Percentiles rank a stretch among this genome's conserved stretches.
Conservation (phyloP, 2,329 filamentous ascomycete genomes). For the Teratosphaeria epicoccoides region DNA sequence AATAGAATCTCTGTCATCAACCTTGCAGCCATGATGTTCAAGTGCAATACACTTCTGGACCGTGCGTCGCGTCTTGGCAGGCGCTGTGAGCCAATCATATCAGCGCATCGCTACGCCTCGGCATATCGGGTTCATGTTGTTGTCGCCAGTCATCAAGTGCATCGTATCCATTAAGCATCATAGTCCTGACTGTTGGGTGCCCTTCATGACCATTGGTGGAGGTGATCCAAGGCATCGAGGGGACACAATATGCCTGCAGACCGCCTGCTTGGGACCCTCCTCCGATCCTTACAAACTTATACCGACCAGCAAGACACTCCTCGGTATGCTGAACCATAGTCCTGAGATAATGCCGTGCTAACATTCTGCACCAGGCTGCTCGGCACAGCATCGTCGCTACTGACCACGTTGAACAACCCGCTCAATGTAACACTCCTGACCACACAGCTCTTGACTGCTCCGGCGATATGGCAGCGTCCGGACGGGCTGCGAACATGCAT, state of each 20-base stretch:
- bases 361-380: constrained; percentile 34
- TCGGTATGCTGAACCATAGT: constrained; percentile 34
- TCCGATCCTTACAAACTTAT: constrained; percentile 52
- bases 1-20: no score
- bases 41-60: neutral
- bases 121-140: neutral
- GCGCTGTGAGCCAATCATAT: neutral
- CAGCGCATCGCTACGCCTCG: neutral
- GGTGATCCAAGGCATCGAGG: neutral
- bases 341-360: neutral
- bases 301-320: constrained; percentile 50
- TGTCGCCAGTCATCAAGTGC: neutral
- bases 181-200: neutral
- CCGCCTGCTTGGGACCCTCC: constrained; percentile 54
- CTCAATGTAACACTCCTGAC: constrained; percentile 64
- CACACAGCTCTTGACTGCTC: constrained; percentile 59
- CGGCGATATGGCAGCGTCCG: constrained; percentile 57
- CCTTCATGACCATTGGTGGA: neutral
- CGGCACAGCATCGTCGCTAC: constrained; percentile 55
- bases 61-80: neutral
- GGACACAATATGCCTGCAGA: constrained; percentile 52
- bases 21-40: neutral
- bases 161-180: neutral
- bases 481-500: constrained; percentile 53
- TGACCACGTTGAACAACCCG: constrained; percentile 61